Percentiles rank a stretch among this genome's conserved stretches.
Conservation (phyloP, 108 stramenopile genomes). For the Tribonema minus region DNA sequence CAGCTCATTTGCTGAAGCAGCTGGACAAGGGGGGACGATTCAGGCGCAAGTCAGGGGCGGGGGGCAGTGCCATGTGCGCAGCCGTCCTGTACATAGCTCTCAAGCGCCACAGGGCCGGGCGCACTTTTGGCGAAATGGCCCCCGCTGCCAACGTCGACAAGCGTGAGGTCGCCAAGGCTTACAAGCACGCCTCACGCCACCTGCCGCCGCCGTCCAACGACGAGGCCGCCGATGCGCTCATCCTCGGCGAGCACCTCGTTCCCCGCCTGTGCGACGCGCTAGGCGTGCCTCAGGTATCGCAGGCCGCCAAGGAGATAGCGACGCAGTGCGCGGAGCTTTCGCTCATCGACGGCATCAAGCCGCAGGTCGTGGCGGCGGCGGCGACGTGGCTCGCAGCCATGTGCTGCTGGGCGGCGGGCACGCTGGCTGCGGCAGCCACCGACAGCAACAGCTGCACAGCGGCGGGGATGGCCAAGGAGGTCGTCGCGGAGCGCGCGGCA, state of each 20-base stretch:
- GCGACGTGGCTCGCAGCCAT: constrained; percentile 3
- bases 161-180: background rate
- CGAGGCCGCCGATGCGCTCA: no score
- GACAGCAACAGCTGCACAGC: background rate
- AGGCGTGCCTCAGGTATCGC: constrained; percentile 4
- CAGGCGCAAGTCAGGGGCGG: background rate
- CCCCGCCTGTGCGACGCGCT: constrained; percentile 22
- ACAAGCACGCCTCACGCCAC: background rate
- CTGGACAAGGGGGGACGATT: background rate
- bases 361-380: constrained; percentile 23
- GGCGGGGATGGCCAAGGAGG: background rate
- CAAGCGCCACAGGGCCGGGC: background rate
- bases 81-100: background rate
- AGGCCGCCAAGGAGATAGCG: constrained; percentile 16
- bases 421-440: no score
- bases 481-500: background rate
- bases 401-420: no score
- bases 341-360: constrained; percentile 11
- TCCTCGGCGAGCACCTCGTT: constrained; percentile 16
- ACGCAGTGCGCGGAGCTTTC: background rate
- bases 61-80: background rate
- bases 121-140: background rate
- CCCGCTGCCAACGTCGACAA: background rate
- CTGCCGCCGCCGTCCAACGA: background rate
- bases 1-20: background rate